These are phyloP conservation scores for Komagataella pastoris DNA, from an alignment of 805 yeast genomes.

Conservation along the genomic window DNA sequence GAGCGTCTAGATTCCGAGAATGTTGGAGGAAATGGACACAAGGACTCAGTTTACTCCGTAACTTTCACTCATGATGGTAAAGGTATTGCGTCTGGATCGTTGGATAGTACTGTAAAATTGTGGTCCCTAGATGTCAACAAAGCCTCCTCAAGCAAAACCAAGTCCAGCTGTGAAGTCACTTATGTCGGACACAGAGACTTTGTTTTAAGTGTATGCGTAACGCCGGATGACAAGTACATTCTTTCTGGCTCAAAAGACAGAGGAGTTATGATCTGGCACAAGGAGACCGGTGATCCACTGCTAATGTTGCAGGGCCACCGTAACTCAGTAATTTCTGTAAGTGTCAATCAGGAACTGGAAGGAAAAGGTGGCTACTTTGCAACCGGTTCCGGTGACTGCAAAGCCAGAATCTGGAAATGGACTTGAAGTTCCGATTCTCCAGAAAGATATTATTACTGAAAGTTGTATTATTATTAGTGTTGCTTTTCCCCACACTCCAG, in stretches of 20 bases:
- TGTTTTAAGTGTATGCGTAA: constrained; percentile 85
- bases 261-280: constrained; percentile 96
- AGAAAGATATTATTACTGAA: neutral
- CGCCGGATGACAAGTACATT: constrained; percentile 85
- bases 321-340: constrained; percentile 89
- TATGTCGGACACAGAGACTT: constrained; percentile 95
- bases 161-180: constrained; percentile 72
- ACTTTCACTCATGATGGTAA: constrained; percentile 86
- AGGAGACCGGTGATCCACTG: constrained; percentile 78
- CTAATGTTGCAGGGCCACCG: constrained; percentile 95
- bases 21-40: constrained; percentile 85
- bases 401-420: constrained; percentile 95
- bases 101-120: constrained; percentile 89
- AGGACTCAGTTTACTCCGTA: constrained; percentile 90
- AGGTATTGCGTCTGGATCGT: constrained; percentile 87
- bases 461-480: neutral
- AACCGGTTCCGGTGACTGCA: constrained; percentile 95
- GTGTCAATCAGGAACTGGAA: constrained; percentile 67
- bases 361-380: constrained; percentile 78
- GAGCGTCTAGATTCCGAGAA: constrained; percentile 86
- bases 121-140: constrained; percentile 72
- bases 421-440: constrained; percentile 5
- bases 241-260: constrained; percentile 94
- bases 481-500: neutral
- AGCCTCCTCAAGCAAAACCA: constrained; percentile 27